A percentile compares a stretch with the other conserved stretches of the same genome.
Evolutionary conservation across 306 rosid species (phyloP).

Genomic region (Sicyos edulis): DNA sequence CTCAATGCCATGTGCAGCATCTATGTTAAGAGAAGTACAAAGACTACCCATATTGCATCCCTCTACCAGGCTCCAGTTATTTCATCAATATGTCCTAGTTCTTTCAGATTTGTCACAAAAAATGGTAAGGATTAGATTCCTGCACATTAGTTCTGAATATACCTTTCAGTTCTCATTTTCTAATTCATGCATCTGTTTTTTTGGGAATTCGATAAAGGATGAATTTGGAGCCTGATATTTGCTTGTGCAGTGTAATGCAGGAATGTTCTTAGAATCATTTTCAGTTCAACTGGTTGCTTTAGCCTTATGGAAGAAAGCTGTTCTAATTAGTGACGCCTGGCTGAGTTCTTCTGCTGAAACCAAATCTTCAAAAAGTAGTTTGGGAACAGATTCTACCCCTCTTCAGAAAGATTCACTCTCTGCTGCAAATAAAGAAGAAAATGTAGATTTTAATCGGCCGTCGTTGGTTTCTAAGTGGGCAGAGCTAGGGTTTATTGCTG

Average conservation of each 20-base stretch:
- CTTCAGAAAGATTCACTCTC: conserved; percentile 20
- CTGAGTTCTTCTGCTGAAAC: conserved; percentile 30
- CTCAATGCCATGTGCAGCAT: conserved; percentile 32
- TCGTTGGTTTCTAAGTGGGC: conserved; percentile 63
- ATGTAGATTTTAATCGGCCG: conserved; percentile 47
- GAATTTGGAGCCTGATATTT: conserved; percentile 23
- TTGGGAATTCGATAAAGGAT: background rate
- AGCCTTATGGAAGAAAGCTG: conserved; percentile 77
- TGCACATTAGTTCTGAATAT: background rate
- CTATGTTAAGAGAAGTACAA: conserved; percentile 43
- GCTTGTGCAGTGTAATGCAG: conserved; percentile 49
- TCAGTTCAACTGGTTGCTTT: conserved; percentile 76
- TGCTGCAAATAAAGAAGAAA: conserved; percentile 33
- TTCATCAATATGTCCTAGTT: conserved; percentile 56
- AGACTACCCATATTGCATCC: conserved; percentile 50
- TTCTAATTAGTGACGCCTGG: conserved; percentile 59
- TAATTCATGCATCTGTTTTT: background rate
- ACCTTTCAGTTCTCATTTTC: background rate
- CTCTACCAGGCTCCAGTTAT: conserved; percentile 51
- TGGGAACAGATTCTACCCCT: conserved; percentile 29
- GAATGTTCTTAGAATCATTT: conserved; percentile 58
- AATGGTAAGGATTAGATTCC: conserved; percentile 32
- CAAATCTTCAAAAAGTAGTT: conserved; percentile 36
- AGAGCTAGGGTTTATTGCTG: conserved; percentile 52
- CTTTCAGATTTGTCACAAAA: conserved; percentile 63